A percentile compares a stretch with the other conserved stretches of the same genome.
These are phyloP conservation scores for Carallia brachiata DNA, from an alignment of 345 rosid species.

Conservation along the genomic window DNA sequence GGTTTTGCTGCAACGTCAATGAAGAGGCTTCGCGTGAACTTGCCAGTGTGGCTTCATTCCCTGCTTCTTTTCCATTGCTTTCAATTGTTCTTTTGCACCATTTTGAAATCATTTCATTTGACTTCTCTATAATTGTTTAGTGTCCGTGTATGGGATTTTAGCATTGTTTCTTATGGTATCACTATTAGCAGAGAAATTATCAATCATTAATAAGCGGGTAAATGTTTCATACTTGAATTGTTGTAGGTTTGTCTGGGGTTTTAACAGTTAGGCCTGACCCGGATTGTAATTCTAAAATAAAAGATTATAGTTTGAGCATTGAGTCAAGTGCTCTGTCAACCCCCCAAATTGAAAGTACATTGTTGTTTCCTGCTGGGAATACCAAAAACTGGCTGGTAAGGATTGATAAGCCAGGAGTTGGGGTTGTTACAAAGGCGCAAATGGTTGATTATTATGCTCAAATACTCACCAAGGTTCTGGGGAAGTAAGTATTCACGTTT, in stretches of 20 bases:
- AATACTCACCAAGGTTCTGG: slow-evolving; percentile 67
- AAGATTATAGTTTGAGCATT: slow-evolving; percentile 35
- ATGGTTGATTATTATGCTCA: slow-evolving; percentile 84
- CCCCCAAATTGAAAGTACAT: slow-evolving; percentile 26
- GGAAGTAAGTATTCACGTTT: slow-evolving; percentile 50
- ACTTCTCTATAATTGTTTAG: background rate
- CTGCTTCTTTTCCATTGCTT: background rate
- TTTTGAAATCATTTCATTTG: background rate
- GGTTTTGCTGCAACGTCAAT: slow-evolving; percentile 73
- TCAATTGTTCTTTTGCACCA: background rate
- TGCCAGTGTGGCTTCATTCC: slow-evolving; percentile 37
- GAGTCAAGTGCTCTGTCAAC: slow-evolving; percentile 8
- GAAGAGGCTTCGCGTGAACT: slow-evolving; percentile 61
- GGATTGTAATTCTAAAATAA: slow-evolving; percentile 42
- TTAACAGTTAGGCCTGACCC: slow-evolving; percentile 61
- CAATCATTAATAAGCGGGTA: background rate
- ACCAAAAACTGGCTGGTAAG: slow-evolving; percentile 74
- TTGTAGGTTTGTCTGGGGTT: slow-evolving; percentile 70
- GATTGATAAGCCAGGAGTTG: slow-evolving; percentile 67
- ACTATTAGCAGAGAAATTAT: background rate
- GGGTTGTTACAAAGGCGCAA: slow-evolving; percentile 82
- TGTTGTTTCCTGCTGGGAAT: slow-evolving; percentile 57
- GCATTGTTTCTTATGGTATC: background rate
- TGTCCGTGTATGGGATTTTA: too few relatives aligned
- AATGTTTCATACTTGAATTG: background rate